A percentile compares a stretch with the other conserved stretches of the same genome.
Evolutionary conservation across 106 monocot species (phyloP).

Genomic region (Dioscorea dumetorum): DNA sequence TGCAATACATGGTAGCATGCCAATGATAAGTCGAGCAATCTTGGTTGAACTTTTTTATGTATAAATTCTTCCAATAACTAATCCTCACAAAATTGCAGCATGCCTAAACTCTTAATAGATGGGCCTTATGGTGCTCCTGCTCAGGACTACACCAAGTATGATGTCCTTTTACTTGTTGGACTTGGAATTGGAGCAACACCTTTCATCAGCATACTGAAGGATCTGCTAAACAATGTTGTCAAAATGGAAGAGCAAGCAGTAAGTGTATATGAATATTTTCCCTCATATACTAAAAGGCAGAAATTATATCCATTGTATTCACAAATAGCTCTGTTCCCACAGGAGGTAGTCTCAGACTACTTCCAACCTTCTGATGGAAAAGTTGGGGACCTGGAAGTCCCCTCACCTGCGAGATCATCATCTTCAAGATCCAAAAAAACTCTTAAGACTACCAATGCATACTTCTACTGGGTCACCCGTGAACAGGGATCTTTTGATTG

Average conservation of each 20-base stretch:
- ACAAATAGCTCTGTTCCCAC: too few species aligned
- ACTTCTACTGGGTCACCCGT: constrained; percentile 96
- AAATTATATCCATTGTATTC: background rate
- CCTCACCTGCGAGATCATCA: constrained; percentile 27
- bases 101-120: constrained; percentile 89
- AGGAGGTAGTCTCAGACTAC: constrained; percentile 52
- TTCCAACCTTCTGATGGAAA: constrained; percentile 16
- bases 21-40: too few species aligned
- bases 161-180: constrained; percentile 77
- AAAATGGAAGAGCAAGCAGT: constrained; percentile 82
- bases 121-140: constrained; percentile 89
- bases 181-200: constrained; percentile 96
- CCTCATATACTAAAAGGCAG: background rate
- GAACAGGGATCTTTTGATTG: constrained; percentile 96
- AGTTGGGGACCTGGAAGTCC: constrained; percentile 30
- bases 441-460: constrained; percentile 84
- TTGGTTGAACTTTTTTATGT: too few species aligned
- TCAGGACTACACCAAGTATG: constrained; percentile 88
- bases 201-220: constrained; percentile 93
- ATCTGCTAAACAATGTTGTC: constrained; percentile 73
- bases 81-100: constrained; percentile 26
- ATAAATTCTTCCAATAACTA: too few species aligned
- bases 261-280: constrained; percentile 6
- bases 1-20: too few species aligned
- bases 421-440: constrained; percentile 34